These are phyloP conservation scores for Nicotiana tomentosiformis DNA, from an alignment of 257 asterid species.

Conservation along the genomic window DNA sequence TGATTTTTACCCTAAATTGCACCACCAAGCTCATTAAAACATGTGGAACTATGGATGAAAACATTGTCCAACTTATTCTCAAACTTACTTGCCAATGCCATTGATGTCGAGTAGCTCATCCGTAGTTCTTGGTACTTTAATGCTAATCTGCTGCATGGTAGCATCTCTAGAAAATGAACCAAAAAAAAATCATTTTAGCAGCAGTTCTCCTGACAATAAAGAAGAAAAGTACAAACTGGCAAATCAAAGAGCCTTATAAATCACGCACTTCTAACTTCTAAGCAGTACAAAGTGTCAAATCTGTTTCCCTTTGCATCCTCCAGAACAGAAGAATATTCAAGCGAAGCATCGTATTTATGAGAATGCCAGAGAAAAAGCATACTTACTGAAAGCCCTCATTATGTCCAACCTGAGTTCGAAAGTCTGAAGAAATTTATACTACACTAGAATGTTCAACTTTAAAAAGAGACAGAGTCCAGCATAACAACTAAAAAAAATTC, in stretches of 20 bases:
- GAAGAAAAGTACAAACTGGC: neutral
- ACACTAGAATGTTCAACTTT: neutral
- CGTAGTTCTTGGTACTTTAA: constrained; percentile 57
- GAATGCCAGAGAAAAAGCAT: neutral
- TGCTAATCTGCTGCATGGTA: constrained; percentile 53
- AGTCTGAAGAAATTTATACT: neutral
- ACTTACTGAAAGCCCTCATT: neutral
- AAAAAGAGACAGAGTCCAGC: neutral
- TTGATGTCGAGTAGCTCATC: constrained; percentile 72
- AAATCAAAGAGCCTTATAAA: neutral
- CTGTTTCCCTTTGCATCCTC: neutral
- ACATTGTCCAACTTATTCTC: neutral
- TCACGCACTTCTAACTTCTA: neutral
- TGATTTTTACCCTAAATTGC: constrained; percentile 51
- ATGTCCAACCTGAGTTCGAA: neutral
- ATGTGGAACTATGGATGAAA: neutral
- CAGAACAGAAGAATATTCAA: neutral
- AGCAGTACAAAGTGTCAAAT: neutral
- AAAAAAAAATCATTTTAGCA: neutral
- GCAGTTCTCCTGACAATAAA: neutral
- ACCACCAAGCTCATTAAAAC: constrained; percentile 11
- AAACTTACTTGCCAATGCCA: constrained; percentile 89
- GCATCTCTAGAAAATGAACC: constrained; percentile 36
- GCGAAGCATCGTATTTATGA: neutral
- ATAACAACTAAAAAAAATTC: neutral